Evolutionary conservation across 495 filamentous ascomycete species (phyloP), one percentile per base, ranked within the genome.

Genomic region (Neurospora sp.): DNA sequence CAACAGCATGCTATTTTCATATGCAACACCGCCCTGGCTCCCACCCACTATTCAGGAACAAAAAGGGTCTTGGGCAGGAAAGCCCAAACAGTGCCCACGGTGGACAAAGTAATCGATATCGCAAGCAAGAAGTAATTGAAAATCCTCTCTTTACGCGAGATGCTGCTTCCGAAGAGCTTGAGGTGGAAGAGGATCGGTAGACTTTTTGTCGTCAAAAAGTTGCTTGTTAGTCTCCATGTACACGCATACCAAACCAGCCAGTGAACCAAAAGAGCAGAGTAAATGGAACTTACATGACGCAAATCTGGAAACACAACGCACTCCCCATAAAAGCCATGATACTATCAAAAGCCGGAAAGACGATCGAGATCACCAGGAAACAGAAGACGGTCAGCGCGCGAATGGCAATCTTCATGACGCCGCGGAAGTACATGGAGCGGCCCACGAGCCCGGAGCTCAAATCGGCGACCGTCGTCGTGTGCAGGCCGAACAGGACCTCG

Each of bases 241-340:
- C 72, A 35, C 4, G 48, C 45, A 44, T 10, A 10, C 2, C 45
- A 44, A 5, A 10, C 2, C 5, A 31, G 5, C 12, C 18, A 44
- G 10, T 7, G 10, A 53, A 18, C 5, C 14, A 18, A 4, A 27
- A 79, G 65, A 72, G 48, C 12, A 14, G n/a, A 31, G 35, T 31
- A 14, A 35, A 40, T 39, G 27, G 45, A 81, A 82, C 84, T 76
- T 79, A 86, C 84, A 96, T 94, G 73, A 99, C 91, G 82, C 96
- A 98, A 70, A 98, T 96, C 14, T 92, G 92, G 80, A 97, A 97
- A 79, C 94, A 97, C 70, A 97, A 85, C n/a, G 93, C 91, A 39
- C 89, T 91, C 3, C 96, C 96, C 84, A 98, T 88, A 72, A 99
- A 91, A 40, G 92, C 91, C 94, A 98, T 97, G 77, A 99, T 94